phyloP scores from a whole-genome alignment of 305 asterid species.

The Solanum chacoense region DNA sequence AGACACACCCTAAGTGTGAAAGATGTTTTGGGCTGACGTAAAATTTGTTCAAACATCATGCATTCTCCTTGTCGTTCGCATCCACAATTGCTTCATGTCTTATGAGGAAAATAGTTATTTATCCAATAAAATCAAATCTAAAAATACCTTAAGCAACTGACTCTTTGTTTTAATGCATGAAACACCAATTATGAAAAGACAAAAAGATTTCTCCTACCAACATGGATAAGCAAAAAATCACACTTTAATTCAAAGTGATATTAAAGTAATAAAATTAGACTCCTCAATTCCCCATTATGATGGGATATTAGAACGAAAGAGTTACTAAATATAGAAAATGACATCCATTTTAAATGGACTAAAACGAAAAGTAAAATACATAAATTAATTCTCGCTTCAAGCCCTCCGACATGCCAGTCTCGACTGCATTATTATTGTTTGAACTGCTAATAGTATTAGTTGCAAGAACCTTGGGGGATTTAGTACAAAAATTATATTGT shows the following conservation, averaged over 20 bases:
- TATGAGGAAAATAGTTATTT: neutral
- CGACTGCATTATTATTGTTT: no score
- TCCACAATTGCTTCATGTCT: neutral
- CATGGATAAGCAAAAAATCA: neutral
- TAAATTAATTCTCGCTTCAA: neutral
- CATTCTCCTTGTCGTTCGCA: neutral
- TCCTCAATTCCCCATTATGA: no score
- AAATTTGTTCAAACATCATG: no score
- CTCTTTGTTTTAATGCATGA: neutral
- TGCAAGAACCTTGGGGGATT: no score
- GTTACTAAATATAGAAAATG: neutral
- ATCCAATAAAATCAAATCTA: neutral
- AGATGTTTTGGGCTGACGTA: neutral
- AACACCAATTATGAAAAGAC: neutral
- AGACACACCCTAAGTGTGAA: no score
- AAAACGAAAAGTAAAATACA: neutral
- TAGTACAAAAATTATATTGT: no score
- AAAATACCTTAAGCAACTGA: no score
- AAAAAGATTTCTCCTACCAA: neutral
- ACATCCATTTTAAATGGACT: neutral
- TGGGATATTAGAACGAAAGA: neutral
- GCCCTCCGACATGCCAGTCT: neutral
- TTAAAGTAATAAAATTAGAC: no score
- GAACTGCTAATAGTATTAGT: no score
- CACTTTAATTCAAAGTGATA: no score